Base-by-base conservation (phyloP, 2,329 filamentous ascomycete species). In the Aspergillus pseudotamarii region DNA sequence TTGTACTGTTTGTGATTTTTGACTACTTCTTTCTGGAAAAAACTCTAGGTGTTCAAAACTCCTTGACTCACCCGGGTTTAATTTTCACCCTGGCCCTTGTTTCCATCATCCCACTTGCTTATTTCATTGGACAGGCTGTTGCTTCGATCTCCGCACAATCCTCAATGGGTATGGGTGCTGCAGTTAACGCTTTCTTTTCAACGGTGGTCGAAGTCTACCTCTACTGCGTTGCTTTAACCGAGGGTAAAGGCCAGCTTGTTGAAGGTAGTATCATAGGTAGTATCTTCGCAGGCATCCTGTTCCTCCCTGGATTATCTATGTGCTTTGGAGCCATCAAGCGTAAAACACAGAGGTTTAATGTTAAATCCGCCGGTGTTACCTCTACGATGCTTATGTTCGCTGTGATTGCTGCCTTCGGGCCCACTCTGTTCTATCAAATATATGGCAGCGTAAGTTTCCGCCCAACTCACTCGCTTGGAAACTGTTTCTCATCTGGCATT, bases 121-220 rank as follows among this genome's bases (percentile, higher is more conserved):
- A 99, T 80, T 99, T 99, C 77, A 99, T 99, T 69, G 95, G 95
- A 1, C 95, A 99, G 80, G 95, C 95, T 43, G 95, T 99, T 53
- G 95, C 95, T 2, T 99, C 95, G 58, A 99, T 99, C 71, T 99
- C 95, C 11, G 95, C 95, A 1, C 95, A 99, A 77, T 98, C 94
- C 1, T 97, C 94, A 6, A 99, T 99, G 95, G 95, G 95, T 30
- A 85, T 99, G 10, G 95, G 95, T 75, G 95, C 95, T 32, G 96
- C 94, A 36, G 92, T 98, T 82, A 99, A 99, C 72, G 95, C 95
- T 54, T 96, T 99, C 78, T 99, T 99, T 82, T 97, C 94, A 14
- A 99, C 95, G 1, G 85, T 99, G 26, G 95, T 99, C 11, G 95
- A 99, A 76, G 96, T 99, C 1, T 99, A 96, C 78, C 87, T 99